Evolutionary conservation across 1,139 yeast genomes (phyloP).

Genomic region (Pichia norvegensis): DNA sequence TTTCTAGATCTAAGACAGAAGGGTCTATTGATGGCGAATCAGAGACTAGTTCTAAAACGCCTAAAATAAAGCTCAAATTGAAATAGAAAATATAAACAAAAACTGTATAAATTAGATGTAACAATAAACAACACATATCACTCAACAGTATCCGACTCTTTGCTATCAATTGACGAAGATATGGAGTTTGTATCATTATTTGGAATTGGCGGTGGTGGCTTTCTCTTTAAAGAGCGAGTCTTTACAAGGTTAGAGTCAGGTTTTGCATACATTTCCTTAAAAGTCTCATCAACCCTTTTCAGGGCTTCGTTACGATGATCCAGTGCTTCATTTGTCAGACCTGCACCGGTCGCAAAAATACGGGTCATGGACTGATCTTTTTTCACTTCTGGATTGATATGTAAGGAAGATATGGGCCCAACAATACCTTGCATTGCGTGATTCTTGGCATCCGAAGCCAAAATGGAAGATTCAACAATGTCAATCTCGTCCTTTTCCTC

Average conservation of each 20-base stretch:
- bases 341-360: background rate
- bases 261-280: background rate
- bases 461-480: background rate
- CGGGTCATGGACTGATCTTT: background rate
- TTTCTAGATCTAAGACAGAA: constrained; percentile 4
- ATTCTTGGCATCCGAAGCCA: background rate
- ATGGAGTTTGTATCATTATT: background rate
- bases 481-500: constrained; percentile 16
- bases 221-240: background rate
- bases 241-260: background rate
- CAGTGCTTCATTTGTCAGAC: background rate
- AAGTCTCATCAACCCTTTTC: background rate
- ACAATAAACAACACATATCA: background rate
- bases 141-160: background rate
- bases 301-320: background rate
- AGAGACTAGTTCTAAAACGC: constrained; percentile 1
- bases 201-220: background rate
- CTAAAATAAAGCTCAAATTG: constrained; percentile 18
- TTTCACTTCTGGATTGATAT: background rate
- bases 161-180: background rate
- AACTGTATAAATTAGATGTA: background rate
- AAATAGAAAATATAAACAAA: constrained; percentile 7
- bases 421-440: background rate
- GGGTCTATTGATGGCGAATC: constrained; percentile 2
- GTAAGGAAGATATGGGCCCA: background rate